Evolutionary conservation across 2,329 filamentous ascomycete genomes (phyloP).

Genomic region (Colletotrichum sp.): DNA sequence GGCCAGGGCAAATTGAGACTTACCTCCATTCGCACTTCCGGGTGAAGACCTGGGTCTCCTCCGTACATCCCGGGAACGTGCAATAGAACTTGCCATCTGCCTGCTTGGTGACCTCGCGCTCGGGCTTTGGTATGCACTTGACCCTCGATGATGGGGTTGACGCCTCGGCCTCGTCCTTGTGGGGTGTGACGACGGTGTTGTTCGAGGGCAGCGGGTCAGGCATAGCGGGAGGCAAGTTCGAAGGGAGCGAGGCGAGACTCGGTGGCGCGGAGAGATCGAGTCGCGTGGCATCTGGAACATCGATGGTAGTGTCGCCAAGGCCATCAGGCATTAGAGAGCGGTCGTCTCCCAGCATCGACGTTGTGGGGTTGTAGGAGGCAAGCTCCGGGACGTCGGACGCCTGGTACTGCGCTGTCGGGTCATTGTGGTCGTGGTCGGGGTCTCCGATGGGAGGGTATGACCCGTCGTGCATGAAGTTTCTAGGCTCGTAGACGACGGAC

Average conservation of each 20-base stretch:
- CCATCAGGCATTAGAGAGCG: constrained; percentile 41
- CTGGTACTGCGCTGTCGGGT: constrained; percentile 37
- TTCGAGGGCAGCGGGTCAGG: constrained; percentile 33
- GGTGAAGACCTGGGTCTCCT: constrained; percentile 69
- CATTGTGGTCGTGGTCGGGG: constrained; percentile 38
- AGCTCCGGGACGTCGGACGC: constrained; percentile 48
- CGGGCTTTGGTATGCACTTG: constrained; percentile 64
- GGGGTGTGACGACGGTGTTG: not conserved
- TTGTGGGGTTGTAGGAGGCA: constrained; percentile 46
- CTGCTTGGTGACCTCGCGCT: constrained; percentile 65
- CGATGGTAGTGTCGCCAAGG: constrained; percentile 36
- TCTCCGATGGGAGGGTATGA: constrained; percentile 53
- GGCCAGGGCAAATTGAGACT: constrained; percentile 42
- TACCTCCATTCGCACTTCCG: constrained; percentile 95
- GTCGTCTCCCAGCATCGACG: constrained; percentile 41
- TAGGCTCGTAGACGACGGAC: constrained; percentile 58
- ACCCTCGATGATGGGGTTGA: constrained; percentile 37
- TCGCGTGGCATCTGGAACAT: constrained; percentile 40
- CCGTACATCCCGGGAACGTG: constrained; percentile 70
- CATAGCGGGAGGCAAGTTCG: constrained; percentile 32
- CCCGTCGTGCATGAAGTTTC: constrained; percentile 54
- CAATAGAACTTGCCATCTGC: constrained; percentile 79
- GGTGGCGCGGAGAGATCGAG: constrained; percentile 40
- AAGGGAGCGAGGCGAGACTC: constrained; percentile 35
- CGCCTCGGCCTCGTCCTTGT: constrained; percentile 17